These are phyloP conservation scores for Suhomyces taliae DNA, from an alignment of 1,139 yeast genomes.

Conservation along the genomic window DNA sequence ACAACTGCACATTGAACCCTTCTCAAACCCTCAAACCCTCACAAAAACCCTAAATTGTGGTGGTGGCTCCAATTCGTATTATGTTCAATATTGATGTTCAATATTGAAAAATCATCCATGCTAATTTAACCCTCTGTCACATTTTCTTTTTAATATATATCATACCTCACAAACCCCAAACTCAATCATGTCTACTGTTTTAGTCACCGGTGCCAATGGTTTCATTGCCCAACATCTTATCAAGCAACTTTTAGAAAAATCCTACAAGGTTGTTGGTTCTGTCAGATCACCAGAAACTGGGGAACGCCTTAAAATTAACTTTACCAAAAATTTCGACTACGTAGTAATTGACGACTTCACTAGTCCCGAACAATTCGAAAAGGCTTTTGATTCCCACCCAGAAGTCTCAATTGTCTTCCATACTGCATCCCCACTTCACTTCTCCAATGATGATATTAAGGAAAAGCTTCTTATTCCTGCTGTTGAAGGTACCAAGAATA, in stretches of 20 bases:
- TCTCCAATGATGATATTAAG: conserved; percentile 27
- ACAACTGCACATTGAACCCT: too few species aligned
- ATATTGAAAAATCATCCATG: too few species aligned
- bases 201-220: conserved; percentile 42
- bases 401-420: conserved; percentile 41
- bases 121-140: too few species aligned
- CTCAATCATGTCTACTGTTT: conserved; percentile 18
- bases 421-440: conserved; percentile 30
- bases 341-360: conserved; percentile 42
- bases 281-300: conserved; percentile 46
- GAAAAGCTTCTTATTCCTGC: conserved; percentile 34
- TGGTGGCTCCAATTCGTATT: too few species aligned
- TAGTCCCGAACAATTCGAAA: conserved; percentile 14
- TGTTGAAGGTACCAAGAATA: conserved; percentile 33
- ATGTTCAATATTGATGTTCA: too few species aligned
- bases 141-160: too few species aligned
- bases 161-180: too few species aligned
- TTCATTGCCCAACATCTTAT: conserved; percentile 39
- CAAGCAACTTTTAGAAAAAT: conserved; percentile 28
- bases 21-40: too few species aligned
- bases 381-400: conserved; percentile 21
- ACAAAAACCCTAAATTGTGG: too few species aligned
- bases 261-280: conserved; percentile 57
- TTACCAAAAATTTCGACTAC: conserved; percentile 30
- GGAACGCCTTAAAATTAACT: conserved; percentile 21